Evolutionary conservation across 2,329 filamentous ascomycete genomes (phyloP), one percentile per base, ranked within the genome.

Genomic region (Monilinia laxa): DNA sequence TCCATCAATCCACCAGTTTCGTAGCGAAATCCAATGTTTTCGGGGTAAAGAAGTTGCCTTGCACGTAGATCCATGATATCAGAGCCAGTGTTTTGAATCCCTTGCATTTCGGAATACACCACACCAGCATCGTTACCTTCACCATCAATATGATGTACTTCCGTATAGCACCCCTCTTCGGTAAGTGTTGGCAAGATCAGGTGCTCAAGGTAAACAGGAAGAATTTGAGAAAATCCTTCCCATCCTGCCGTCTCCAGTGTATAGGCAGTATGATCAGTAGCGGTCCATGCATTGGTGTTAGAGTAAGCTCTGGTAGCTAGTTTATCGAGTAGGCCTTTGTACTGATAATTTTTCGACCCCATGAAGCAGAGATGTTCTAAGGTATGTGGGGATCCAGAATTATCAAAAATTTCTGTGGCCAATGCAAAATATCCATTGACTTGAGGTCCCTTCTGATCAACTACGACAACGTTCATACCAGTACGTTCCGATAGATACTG

Each of bases 41-140:
- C 87, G 0, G 93, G 93, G 73, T 98, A 99, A 47, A 97, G 81
- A 55, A 95, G 81, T 2, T 91, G 87, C 52, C 91, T 89, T 63
- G 92, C 89, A 70, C 87, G 85, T 67, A 97, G 82, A 70, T 97
- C 92, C 85, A 98, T 97, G 67, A 98, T 86, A 77, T 97, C 92
- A 10, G 84, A 82, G 71, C 90, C 88, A 63, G 87, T 89, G 76
- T 96, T 96, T 76, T 98, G 91, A 2, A 97, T 88, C 31, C 89
- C 95, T 79, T 99, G 95, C 95, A 99, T 99, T 79, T 99, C 95
- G 0, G 94, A 97, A 79, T 99, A 99, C 11, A 99, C 95, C 1
- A 97, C 93, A 70, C 93, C 95, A 53, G 95, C 95, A 83, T 99
- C 95, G 70, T 98, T 90, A 66, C 95, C 95, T 71, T 91, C 87